Evolutionary conservation across 495 filamentous ascomycete genomes (phyloP).

Genomic region (Aspergillus saccharolyticus): DNA sequence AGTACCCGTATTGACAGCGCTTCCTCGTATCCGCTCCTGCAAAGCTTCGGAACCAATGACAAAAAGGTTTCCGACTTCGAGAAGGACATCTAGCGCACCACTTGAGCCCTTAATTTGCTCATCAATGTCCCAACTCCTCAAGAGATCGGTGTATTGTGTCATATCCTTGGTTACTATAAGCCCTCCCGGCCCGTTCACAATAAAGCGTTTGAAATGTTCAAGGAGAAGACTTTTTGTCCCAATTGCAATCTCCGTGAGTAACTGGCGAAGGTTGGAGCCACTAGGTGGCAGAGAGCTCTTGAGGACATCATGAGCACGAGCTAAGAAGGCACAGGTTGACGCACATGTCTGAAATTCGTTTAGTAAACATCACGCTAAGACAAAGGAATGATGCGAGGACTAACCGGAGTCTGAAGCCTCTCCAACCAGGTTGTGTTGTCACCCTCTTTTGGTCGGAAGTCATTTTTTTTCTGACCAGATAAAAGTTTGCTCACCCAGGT

Average conservation of each 20-base stretch:
- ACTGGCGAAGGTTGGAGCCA: constrained; percentile 66
- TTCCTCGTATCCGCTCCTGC: constrained; percentile 66
- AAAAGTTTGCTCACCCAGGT: constrained; percentile 75
- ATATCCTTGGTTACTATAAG: constrained; percentile 96
- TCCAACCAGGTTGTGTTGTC: constrained; percentile 70
- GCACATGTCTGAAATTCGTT: constrained; percentile 58
- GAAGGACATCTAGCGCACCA: constrained; percentile 71
- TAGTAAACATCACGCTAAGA: not conserved
- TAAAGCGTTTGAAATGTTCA: constrained; percentile 91
- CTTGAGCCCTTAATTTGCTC: constrained; percentile 52
- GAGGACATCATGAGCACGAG: constrained; percentile 54
- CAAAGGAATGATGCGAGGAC: constrained; percentile 13
- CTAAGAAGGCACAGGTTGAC: constrained; percentile 70
- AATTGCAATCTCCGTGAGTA: constrained; percentile 80
- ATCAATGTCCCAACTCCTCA: constrained; percentile 76
- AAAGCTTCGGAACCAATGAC: constrained; percentile 89
- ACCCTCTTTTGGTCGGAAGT: constrained; percentile 87
- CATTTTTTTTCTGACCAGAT: constrained; percentile 77
- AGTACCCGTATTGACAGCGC: constrained; percentile 27
- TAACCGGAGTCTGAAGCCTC: constrained; percentile 70
- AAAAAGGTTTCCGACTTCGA: constrained; percentile 94
- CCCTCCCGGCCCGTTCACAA: constrained; percentile 83
- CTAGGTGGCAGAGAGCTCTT: constrained; percentile 64
- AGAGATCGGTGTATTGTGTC: constrained; percentile 77
- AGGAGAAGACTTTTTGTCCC: constrained; percentile 72